Percentiles rank a stretch among this genome's conserved stretches.
Evolutionary conservation across 495 filamentous ascomycete species (phyloP).

Genomic region (Neurospora africana): DNA sequence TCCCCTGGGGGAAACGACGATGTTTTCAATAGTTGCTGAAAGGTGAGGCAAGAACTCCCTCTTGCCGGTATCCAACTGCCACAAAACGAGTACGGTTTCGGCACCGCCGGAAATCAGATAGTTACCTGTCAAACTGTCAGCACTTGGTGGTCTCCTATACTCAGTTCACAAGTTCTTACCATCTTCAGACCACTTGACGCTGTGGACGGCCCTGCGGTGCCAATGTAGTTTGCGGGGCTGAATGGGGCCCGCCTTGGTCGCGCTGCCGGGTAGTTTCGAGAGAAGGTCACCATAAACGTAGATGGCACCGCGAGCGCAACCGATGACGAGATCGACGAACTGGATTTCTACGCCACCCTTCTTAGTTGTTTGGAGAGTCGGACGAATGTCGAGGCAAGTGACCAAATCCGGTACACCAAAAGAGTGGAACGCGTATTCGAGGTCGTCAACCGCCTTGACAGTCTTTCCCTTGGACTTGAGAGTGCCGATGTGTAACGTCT

Average conservation of each 20-base stretch:
- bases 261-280: constrained; percentile 34
- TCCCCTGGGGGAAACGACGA: constrained; percentile 70
- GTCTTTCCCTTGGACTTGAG: constrained; percentile 13
- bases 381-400: constrained; percentile 45
- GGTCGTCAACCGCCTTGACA: constrained; percentile 19
- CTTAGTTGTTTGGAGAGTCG: constrained; percentile 17
- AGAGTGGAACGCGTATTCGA: constrained; percentile 38
- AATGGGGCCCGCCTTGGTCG: constrained; percentile 24
- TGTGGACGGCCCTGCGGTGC: constrained; percentile 73
- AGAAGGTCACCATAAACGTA: constrained; percentile 67
- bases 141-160: not conserved
- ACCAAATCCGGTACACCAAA: constrained; percentile 44
- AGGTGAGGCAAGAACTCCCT: constrained; percentile 80
- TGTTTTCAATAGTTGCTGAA: constrained; percentile 66
- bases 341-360: constrained; percentile 24
- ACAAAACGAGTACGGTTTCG: constrained; percentile 86
- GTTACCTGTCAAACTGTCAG: constrained; percentile 52
- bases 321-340: constrained; percentile 60
- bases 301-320: constrained; percentile 62
- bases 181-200: constrained; percentile 81
- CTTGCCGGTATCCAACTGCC: constrained; percentile 81
- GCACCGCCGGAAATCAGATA: constrained; percentile 88
- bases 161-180: constrained; percentile 43
- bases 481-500: constrained; percentile 27
- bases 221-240: constrained; percentile 66